Conservation (phyloP, 2,329 filamentous ascomycete species). For the Stagonosporopsis chrysanthemi region DNA sequence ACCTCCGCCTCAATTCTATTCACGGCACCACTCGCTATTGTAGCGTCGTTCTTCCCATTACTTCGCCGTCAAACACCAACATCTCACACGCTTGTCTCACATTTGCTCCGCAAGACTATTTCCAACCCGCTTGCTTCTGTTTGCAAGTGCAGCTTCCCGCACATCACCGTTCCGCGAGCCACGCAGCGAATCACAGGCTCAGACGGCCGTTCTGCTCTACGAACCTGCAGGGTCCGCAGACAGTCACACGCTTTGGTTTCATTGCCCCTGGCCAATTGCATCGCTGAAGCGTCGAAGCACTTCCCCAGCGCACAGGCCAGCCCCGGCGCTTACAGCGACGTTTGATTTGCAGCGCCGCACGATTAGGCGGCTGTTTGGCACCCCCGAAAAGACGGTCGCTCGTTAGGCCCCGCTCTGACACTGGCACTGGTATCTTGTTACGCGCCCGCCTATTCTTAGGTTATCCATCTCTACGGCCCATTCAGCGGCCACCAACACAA, state of each 20-base stretch:
- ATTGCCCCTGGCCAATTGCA: constrained; percentile 33
- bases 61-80: constrained; percentile 27
- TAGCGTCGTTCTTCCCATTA: constrained; percentile 16
- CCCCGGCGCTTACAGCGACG: constrained; percentile 40
- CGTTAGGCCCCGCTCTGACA: constrained; percentile 29
- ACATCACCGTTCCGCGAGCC: constrained; percentile 28
- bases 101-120: constrained; percentile 21
- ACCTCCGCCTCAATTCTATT: constrained; percentile 30
- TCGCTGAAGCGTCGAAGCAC: constrained; percentile 19
- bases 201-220: constrained; percentile 25
- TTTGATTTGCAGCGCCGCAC: constrained; percentile 29
- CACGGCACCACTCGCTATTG: constrained; percentile 26
- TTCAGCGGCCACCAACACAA: constrained; percentile 44
- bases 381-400: constrained; percentile 27
- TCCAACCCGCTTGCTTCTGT: constrained; percentile 20
- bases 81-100: constrained; percentile 43
- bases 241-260: constrained; percentile 49
- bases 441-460: constrained; percentile 30
- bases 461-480: constrained; percentile 37
- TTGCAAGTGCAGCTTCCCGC: constrained; percentile 36
- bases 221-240: constrained; percentile 46
- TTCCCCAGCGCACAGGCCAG: constrained; percentile 29
- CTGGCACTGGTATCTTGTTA: constrained; percentile 23
- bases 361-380: constrained; percentile 40
- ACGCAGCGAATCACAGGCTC: constrained; percentile 38